Evolutionary conservation across 805 yeast species (phyloP), one percentile per base, ranked within the genome.

Genomic region (Zygosaccharomyces gambellarensis): DNA sequence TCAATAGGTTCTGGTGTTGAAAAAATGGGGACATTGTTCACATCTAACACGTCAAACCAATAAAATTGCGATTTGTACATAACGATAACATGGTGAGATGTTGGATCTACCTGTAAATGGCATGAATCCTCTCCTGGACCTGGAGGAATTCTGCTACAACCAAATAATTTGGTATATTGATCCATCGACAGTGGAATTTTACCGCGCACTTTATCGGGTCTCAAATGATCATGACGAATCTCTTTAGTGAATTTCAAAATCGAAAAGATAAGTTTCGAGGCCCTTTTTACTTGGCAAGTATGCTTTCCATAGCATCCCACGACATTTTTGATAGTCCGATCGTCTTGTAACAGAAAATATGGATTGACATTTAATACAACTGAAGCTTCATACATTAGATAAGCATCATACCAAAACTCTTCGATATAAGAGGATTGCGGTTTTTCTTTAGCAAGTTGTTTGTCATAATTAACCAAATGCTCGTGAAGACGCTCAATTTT

Each of bases 371-470:
- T 90, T 53, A 90, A 75, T n/a, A 90, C 97, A 36, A 90, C 96
- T 0, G 94, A 90, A 9, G 87, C 83, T 66, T 90, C 97, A 65
- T 86, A 87, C 65, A 83, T 83, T 56, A 90, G 74, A 66, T 90
- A 90, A 1, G 96, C 81, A 64, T 90, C 97, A 67, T 80, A 90
- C 97, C 97, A 90, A 66, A 90, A 90, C 67, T 90, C 95, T 68
- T 90, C 97, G 54, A 90, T 90, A 65, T 86, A 90, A 2, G 95
- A 84, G 44, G 86, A 81, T 53, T 88, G 72, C 12, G 82, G 71
- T 45, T 78, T 74, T 5, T 85, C 87, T 44, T 76, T 76, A 14
- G 82, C 72, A 46, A 90, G 74, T 57, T 80, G 82, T 25, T 75
- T 70, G 62, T 90, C 95, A 45, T 80, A 76, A 48, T 71, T 72